Evolutionary conservation across 176 grass and related monocot genomes (phyloP).

Genomic region (Alopecurus myosuroides): DNA sequence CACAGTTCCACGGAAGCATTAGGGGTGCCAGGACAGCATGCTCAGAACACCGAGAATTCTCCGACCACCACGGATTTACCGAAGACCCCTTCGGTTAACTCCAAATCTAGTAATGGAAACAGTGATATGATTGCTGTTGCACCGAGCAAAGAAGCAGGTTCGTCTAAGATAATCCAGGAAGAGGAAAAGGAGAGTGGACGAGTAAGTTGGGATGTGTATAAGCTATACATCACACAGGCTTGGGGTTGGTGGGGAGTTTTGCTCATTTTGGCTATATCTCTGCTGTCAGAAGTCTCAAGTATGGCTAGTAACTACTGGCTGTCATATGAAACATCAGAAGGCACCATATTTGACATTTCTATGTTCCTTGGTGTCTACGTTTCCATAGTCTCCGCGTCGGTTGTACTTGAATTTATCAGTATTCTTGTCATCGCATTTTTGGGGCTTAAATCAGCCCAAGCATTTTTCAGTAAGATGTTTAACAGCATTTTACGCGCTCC

Average conservation of each 20-base stretch:
- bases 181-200: constrained; percentile 81
- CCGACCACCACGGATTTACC: neutral
- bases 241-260: constrained; percentile 86
- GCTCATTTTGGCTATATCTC: constrained; percentile 32
- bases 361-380: constrained; percentile 77
- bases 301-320: constrained; percentile 95
- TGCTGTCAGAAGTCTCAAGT: constrained; percentile 48
- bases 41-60: constrained; percentile 26
- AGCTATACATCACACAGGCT: constrained; percentile 71
- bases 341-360: constrained; percentile 45
- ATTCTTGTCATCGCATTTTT: constrained; percentile 57
- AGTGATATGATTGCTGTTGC: neutral
- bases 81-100: neutral
- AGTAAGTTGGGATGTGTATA: constrained; percentile 70
- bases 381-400: constrained; percentile 45
- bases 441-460: constrained; percentile 76
- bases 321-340: constrained; percentile 79
- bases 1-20: constrained; percentile 82
- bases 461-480: constrained; percentile 78
- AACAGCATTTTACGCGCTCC: constrained; percentile 85
- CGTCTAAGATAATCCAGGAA: constrained; percentile 70
- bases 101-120: constrained; percentile 18
- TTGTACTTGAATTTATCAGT: constrained; percentile 45
- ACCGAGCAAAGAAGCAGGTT: constrained; percentile 38
- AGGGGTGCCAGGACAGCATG: constrained; percentile 30